Conservation (phyloP, 108 stramenopile species). For the Nitzschia sp. region DNA sequence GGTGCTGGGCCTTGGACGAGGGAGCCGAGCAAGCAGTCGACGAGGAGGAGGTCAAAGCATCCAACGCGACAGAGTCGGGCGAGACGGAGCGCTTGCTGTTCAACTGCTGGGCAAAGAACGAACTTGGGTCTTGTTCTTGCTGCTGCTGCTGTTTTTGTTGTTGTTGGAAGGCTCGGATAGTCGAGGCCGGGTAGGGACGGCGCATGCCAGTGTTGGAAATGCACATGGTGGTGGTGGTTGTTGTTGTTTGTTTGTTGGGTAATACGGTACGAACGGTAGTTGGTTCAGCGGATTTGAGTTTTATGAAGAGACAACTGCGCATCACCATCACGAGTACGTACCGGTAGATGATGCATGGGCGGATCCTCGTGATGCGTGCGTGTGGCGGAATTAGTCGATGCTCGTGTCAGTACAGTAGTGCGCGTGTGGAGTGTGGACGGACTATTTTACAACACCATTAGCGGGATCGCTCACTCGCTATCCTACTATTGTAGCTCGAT, state of each 20-base stretch:
- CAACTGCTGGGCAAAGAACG: neutral
- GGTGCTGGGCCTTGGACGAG: slow-evolving; percentile 11
- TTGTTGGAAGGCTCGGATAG: neutral
- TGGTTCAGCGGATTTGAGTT: neutral
- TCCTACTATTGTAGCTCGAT: too few species aligned
- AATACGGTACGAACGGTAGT: neutral
- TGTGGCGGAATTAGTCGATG: too few species aligned
- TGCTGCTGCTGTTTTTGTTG: slow-evolving; percentile 7
- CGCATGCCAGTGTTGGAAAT: slow-evolving; percentile 20
- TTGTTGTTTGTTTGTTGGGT: neutral
- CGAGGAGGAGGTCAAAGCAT: neutral
- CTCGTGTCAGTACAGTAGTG: too few species aligned
- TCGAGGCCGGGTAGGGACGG: slow-evolving; percentile 8
- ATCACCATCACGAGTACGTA: neutral
- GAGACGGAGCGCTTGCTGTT: neutral
- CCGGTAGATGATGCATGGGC: neutral
- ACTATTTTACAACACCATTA: too few species aligned
- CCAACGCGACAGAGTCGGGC: neutral
- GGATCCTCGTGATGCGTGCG: too few species aligned
- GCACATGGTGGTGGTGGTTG: slow-evolving; percentile 16
- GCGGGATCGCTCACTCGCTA: too few species aligned
- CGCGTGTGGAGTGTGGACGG: too few species aligned
- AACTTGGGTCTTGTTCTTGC: neutral
- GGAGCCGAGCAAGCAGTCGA: neutral
- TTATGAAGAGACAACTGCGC: too few species aligned